Conservation (phyloP, 495 filamentous ascomycete species). For the Neurospora sublineolata region DNA sequence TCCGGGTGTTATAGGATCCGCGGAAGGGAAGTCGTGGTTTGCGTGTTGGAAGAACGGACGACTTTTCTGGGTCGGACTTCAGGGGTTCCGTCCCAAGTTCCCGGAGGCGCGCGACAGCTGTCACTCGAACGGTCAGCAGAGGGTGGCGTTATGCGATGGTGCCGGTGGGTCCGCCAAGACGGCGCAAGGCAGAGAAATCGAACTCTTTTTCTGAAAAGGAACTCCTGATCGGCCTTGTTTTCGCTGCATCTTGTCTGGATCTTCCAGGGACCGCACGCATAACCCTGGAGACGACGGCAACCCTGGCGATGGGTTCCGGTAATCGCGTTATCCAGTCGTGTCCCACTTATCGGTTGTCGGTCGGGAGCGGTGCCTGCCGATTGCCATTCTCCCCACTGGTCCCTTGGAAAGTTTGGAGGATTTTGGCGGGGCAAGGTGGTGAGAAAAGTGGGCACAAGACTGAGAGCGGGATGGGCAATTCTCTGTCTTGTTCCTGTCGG, state of each 20-base stretch:
- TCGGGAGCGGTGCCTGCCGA: background rate
- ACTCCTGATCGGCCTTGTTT: background rate
- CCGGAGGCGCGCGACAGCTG: background rate
- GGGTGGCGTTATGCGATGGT: background rate
- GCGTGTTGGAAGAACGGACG: background rate
- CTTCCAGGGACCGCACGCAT: background rate
- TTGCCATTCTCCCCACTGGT: background rate
- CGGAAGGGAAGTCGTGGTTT: background rate
- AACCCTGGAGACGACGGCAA: background rate
- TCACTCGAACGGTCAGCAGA: background rate
- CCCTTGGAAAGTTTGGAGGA: background rate
- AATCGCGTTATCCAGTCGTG: background rate
- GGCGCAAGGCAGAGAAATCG: background rate
- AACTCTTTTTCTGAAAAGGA: background rate
- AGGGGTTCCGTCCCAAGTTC: background rate
- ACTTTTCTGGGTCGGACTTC: background rate
- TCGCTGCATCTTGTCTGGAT: background rate
- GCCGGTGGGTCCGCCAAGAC: background rate
- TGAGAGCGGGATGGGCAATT: background rate
- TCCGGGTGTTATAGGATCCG: background rate
- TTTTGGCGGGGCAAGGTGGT: background rate
- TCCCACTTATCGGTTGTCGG: background rate
- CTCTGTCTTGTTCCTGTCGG: background rate
- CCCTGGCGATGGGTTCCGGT: background rate
- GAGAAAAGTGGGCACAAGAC: background rate